Conservation (phyloP, 1,284 basidiomycete species). For the Austroboletus olivaceoglutinosus region DNA sequence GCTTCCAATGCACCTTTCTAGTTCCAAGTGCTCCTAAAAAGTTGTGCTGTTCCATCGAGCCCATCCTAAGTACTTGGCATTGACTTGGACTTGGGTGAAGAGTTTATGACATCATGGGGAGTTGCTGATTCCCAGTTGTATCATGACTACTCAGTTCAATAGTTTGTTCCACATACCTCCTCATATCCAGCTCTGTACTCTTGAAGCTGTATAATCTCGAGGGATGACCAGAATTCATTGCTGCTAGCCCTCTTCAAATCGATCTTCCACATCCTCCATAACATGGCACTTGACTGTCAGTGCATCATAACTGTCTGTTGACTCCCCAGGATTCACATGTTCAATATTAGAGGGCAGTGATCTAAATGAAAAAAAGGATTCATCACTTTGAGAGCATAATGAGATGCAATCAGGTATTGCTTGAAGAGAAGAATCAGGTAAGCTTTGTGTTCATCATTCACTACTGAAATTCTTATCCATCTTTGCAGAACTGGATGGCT, state of each 20-base stretch:
- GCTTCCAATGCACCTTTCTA: constrained; percentile 68
- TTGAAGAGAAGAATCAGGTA: constrained; percentile 81
- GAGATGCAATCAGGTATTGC: constrained; percentile 87
- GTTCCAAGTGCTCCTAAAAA: constrained; percentile 84
- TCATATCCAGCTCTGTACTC: too few relatives aligned
- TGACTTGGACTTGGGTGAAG: neutral
- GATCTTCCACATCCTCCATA: too few relatives aligned
- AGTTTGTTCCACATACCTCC: too few relatives aligned
- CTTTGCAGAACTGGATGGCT: constrained; percentile 84
- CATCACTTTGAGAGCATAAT: constrained; percentile 95
- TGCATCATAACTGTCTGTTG: too few relatives aligned
- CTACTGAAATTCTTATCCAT: neutral
- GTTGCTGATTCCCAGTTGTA: constrained; percentile 34
- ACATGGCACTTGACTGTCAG: too few relatives aligned
- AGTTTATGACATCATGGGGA: too few relatives aligned
- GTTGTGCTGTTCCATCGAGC: constrained; percentile 56
- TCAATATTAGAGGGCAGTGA: constrained; percentile 91
- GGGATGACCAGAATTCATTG: too few relatives aligned
- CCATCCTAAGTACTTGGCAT: constrained; percentile 27
- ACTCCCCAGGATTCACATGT: constrained; percentile 80
- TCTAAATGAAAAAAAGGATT: constrained; percentile 87
- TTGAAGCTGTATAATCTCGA: too few relatives aligned
- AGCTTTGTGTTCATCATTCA: constrained; percentile 34
- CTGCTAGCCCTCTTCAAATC: too few relatives aligned
- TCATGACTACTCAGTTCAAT: too few relatives aligned